phyloP scores from a whole-genome alignment of 2,329 filamentous ascomycete species.

The Colletotrichum cuscutae region DNA sequence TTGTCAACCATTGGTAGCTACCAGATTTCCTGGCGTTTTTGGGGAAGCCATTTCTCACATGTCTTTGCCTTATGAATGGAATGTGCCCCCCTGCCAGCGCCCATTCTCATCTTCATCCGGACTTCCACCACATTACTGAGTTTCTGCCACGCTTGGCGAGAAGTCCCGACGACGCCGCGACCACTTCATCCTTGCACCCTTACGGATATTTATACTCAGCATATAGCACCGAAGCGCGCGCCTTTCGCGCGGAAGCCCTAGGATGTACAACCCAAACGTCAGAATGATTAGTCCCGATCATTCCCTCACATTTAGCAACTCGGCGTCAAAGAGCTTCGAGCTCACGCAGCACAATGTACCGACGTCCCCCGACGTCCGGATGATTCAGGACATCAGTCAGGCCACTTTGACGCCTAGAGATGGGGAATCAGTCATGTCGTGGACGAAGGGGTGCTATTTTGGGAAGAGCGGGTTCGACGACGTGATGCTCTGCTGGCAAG shows the following conservation, averaged over 20 bases:
- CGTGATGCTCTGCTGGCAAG: slow-evolving; percentile 24
- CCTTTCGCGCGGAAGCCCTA: too few species aligned
- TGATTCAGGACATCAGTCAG: slow-evolving; percentile 6
- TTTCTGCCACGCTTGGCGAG: neutral
- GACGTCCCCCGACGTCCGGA: slow-evolving; percentile 6
- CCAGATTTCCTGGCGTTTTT: neutral
- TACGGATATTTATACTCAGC: neutral
- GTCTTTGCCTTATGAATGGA: neutral
- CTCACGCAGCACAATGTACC: neutral
- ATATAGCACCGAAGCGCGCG: neutral
- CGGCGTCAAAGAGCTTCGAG: slow-evolving; percentile 21
- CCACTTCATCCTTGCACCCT: too few species aligned
- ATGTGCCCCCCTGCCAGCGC: neutral
- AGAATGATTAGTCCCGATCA: slow-evolving; percentile 25
- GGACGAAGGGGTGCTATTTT: slow-evolving; percentile 29
- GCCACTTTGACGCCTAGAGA: neutral
- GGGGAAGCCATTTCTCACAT: neutral
- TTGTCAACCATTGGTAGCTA: neutral
- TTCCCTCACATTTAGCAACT: slow-evolving; percentile 18
- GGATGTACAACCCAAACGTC: neutral
- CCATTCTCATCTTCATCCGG: neutral
- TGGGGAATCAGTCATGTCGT: slow-evolving; percentile 3
- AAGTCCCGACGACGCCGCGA: neutral
- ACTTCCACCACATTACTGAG: neutral
- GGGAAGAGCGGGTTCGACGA: slow-evolving; percentile 24